phyloP scores from a whole-genome alignment of 2,329 filamentous ascomycete genomes.

The Penicillium griseofulvum region DNA sequence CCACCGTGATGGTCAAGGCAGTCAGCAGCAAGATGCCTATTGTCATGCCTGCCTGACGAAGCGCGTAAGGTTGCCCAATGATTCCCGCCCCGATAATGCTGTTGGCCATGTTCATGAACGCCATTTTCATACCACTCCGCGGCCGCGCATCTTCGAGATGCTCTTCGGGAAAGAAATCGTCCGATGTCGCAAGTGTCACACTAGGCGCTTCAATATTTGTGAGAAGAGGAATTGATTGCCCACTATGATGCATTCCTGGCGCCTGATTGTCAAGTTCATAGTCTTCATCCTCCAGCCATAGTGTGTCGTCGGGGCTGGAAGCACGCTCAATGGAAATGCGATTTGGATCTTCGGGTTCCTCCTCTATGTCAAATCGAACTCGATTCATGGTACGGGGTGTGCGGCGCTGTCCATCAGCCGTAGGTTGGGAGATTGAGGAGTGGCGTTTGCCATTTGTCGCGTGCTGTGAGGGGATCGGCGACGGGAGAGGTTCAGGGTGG shows the following conservation, averaged over 20 bases:
- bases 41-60: slow-evolving; percentile 82
- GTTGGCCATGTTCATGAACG: slow-evolving; percentile 99
- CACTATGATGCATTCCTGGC: slow-evolving; percentile 39
- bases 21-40: slow-evolving; percentile 77
- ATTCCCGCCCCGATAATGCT: slow-evolving; percentile 82
- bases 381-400: slow-evolving; percentile 65
- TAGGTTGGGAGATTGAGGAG: slow-evolving; percentile 42
- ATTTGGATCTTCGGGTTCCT: slow-evolving; percentile 29
- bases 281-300: slow-evolving; percentile 60
- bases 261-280: slow-evolving; percentile 50
- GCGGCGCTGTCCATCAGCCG: slow-evolving; percentile 41
- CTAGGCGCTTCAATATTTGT: slow-evolving; percentile 82
- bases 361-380: slow-evolving; percentile 67
- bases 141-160: slow-evolving; percentile 65
- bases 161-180: slow-evolving; percentile 58
- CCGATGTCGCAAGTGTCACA: slow-evolving; percentile 64
- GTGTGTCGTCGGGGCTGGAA: slow-evolving; percentile 28
- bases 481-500: slow-evolving; percentile 22
- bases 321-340: slow-evolving; percentile 32
- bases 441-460: slow-evolving; percentile 32
- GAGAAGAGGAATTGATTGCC: slow-evolving; percentile 65
- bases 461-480: slow-evolving; percentile 19
- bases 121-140: slow-evolving; percentile 79
- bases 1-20: slow-evolving; percentile 75
- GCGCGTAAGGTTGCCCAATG: slow-evolving; percentile 89